Conservation (phyloP, 2,329 filamentous ascomycete genomes). For the Lasiodiplodia sp. region DNA sequence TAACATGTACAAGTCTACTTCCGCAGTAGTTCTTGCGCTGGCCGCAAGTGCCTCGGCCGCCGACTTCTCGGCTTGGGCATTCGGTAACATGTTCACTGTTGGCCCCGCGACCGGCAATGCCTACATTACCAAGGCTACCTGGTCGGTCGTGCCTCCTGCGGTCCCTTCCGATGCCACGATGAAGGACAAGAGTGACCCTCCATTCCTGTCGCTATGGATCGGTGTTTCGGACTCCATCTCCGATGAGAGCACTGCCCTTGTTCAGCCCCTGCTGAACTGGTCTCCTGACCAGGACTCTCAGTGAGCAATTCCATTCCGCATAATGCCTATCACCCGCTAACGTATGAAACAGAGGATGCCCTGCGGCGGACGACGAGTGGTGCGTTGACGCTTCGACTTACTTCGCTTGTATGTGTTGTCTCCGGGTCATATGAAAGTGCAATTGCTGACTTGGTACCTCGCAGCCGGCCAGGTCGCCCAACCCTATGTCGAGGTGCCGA, state of each 20-base stretch:
- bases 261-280: constrained; percentile 29
- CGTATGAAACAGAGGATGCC: neutral
- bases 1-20: neutral
- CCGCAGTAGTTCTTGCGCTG: neutral
- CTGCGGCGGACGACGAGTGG: constrained; percentile 14
- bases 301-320: neutral
- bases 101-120: constrained; percentile 14
- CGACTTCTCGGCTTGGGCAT: constrained; percentile 24
- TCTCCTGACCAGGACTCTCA: constrained; percentile 17
- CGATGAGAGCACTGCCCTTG: constrained; percentile 7
- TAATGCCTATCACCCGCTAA: neutral
- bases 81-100: constrained; percentile 30
- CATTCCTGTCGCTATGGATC: constrained; percentile 24
- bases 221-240: constrained; percentile 23
- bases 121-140: constrained; percentile 30
- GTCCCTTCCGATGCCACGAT: neutral
- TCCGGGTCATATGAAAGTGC: neutral
- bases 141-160: constrained; percentile 10
- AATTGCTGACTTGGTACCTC: neutral
- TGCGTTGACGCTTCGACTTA: constrained; percentile 29
- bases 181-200: neutral
- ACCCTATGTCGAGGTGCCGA: neutral
- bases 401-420: neutral
- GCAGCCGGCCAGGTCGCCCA: constrained; percentile 10
- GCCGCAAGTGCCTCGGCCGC: constrained; percentile 7